Base-by-base conservation (phyloP, 257 asterid genomes). In the Solanum chmielewskii region DNA sequence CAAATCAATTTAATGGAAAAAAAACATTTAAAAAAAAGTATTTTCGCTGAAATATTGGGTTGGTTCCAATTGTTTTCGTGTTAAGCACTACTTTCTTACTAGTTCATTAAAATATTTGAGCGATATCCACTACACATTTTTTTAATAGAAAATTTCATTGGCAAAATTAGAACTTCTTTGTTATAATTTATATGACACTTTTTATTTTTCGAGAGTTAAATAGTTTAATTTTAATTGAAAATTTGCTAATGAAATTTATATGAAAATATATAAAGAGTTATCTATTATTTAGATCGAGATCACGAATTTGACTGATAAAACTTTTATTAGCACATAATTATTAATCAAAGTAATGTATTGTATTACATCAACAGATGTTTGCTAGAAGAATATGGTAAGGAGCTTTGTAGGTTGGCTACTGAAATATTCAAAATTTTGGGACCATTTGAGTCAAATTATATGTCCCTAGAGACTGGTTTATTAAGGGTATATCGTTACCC, bases 401-500 rank as follows among this genome's bases (percentile, higher is more conserved):
- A 95, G 86, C 98, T 92, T 66, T 85, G 87, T 31, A 92, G 96
- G 87, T 45, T 95, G 39, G 98, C 95, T 11, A 88, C 87, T 20
- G 81, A 88, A 83, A 78, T 96, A 37, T 95, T 92, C 88, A 90
- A 71, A 69, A 84, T 90, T 84, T 88, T 96, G 91, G 89, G 91
- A 35, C 88, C 90, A 21, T 44, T 31, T 3, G 7, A 70, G n/a
- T 70, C n/a, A 31, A 70, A 70, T 31, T 92, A 95, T 69, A 42
- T 95, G 27, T 95, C 97, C 7, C 88, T 88, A 23, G 52, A 88
- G 71, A 92, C 95, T 23, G 98, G 98, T 52, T 49, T 91, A 16
- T 45, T 96, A 31, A 93, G 99, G n/a, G 93, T 94, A 68, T 94
- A 96, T 41, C 97, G 99, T 27, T 96, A 96, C 90, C 97, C 94